Evolutionary conservation across 2,329 filamentous ascomycete genomes (phyloP).

Genomic region (Xylaria sp.): DNA sequence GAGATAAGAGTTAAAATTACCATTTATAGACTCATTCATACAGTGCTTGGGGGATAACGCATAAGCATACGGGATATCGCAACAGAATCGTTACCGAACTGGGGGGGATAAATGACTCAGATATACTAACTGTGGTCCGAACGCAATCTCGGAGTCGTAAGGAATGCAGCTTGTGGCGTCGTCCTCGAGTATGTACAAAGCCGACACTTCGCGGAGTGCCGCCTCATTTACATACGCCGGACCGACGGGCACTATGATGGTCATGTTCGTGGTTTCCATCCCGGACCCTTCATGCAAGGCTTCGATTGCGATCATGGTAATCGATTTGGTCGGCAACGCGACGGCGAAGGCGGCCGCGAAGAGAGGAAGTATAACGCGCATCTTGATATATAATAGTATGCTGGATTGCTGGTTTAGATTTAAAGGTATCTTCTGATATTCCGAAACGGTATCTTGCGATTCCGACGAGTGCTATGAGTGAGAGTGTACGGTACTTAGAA

Average conservation of each 20-base stretch:
- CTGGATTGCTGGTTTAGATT: not conserved
- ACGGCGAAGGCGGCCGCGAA: slow-evolving; percentile 3
- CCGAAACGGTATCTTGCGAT: not conserved
- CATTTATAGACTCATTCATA: not conserved
- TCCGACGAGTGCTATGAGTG: not conserved
- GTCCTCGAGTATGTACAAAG: slow-evolving; percentile 14
- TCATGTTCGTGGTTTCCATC: not conserved
- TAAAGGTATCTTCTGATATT: not conserved
- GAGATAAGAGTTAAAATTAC: not conserved
- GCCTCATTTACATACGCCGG: slow-evolving; percentile 2
- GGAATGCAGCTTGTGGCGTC: slow-evolving; percentile 9
- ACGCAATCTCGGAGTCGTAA: not conserved
- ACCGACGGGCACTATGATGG: slow-evolving; percentile 11
- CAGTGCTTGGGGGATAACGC: too few species aligned
- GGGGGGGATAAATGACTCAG: not conserved
- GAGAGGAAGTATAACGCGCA: slow-evolving; percentile 20
- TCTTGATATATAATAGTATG: slow-evolving; percentile 1
- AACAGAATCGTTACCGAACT: not conserved
- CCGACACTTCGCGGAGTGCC: slow-evolving; percentile 21
- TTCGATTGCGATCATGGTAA: slow-evolving; percentile 11
- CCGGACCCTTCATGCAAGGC: not conserved
- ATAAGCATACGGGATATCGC: not conserved
- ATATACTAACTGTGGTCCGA: slow-evolving; percentile 2
- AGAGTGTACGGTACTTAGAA: not conserved
- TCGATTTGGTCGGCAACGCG: not conserved